Evolutionary conservation across 2,329 filamentous ascomycete genomes (phyloP).

Genomic region (Chaetomiaceae sp.): DNA sequence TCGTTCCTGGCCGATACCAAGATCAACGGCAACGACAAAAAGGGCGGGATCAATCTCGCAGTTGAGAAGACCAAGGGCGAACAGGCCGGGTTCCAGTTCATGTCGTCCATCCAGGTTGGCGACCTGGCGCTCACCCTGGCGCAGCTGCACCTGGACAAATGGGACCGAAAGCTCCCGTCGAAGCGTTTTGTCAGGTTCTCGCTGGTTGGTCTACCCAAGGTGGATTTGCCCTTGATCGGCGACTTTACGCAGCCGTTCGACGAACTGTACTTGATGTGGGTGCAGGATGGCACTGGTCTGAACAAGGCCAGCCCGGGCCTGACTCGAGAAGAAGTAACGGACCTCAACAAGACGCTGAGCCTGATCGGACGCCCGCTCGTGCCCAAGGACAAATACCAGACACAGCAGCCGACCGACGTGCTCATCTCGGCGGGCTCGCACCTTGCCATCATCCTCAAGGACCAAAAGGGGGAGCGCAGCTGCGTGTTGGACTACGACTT

Average conservation of each 20-base stretch:
- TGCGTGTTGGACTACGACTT: conserved; percentile 30
- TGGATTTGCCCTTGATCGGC: conserved; percentile 32
- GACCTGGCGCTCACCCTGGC: conserved; percentile 21
- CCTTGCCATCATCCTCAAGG: conserved; percentile 26
- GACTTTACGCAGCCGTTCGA: conserved; percentile 34
- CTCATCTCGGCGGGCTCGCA: conserved; percentile 26
- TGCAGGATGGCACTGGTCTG: conserved; percentile 26
- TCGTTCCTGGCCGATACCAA: conserved; percentile 6
- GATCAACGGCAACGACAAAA: conserved; percentile 1
- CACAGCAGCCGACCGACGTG: conserved; percentile 18
- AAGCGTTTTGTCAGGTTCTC: conserved; percentile 18
- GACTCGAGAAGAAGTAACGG: conserved; percentile 15
- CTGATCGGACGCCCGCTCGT: conserved; percentile 12
- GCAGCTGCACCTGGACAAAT: conserved; percentile 18
- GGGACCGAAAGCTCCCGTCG: conserved; percentile 8
- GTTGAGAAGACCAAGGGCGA: not conserved
- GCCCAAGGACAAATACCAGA: conserved; percentile 23
- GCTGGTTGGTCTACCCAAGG: conserved; percentile 16
- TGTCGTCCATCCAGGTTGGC: conserved; percentile 14
- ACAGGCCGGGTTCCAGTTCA: conserved; percentile 4
- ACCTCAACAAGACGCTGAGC: conserved; percentile 13
- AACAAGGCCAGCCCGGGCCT: conserved; percentile 18
- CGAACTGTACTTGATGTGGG: conserved; percentile 34
- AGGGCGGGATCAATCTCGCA: not conserved
- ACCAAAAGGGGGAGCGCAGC: conserved; percentile 6